Base-by-base conservation (phyloP, 257 asterid genomes). In the Lavandula angustifolia region DNA sequence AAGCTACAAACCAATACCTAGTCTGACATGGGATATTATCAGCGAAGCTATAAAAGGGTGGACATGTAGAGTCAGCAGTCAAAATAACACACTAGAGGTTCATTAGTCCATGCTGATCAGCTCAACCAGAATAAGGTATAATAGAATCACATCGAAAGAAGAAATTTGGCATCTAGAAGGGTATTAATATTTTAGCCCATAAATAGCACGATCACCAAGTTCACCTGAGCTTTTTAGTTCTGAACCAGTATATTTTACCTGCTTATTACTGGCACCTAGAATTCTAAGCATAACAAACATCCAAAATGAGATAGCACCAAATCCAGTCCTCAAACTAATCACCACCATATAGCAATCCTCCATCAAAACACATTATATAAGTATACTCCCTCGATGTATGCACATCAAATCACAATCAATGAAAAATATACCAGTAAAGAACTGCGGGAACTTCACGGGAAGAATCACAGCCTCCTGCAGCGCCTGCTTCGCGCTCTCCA, bases 401-500 rank as follows among this genome's bases (percentile, higher is more conserved):
- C 42, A 61, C 9, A 43, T 4, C 18, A 40, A 37, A 54, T 78
- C 53, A 41, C 43, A 60, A 4, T 43, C 13, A 50, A 13, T 3
- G 2, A 47, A 16, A 8, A 35, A 11, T 55, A 50, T 70, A 92
- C 99, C 99, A 54, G 99, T 94, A 69, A 94, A 94, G 67, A 94
- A 94, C 73, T 94, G 99, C 2, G 99, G 99, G 68, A 94, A 94
- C 70, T 94, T 94, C 42, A 94, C 99, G 2, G 99, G 99, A 52
- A 94, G 82, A 80, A 94, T 94, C 37, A 94, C 99, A 1, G 99
- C 99, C 72, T 94, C 99, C 84, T 90, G 96, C 75, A 94, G 70
- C 16, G 99, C 85, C 85, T 94, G 99, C 76, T 94, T 94, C 0
- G 99, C 99, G 54, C 99, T 94, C 75, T 94, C 99, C 84, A 94